These are phyloP conservation scores for Ambrosia trifida DNA, from an alignment of 129 eudicot genomes.

Conservation along the genomic window DNA sequence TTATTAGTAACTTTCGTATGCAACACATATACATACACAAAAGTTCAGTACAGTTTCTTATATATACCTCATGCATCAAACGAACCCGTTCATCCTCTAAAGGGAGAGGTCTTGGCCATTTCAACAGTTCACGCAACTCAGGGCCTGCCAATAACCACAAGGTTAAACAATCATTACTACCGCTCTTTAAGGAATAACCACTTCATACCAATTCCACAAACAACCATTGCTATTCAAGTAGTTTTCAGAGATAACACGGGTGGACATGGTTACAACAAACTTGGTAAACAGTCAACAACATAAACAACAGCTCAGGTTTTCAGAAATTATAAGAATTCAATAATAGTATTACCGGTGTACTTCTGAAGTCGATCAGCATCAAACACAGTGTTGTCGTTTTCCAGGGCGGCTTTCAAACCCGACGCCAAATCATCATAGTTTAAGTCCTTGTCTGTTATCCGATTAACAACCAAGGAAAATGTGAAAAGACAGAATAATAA, in stretches of 20 bases:
- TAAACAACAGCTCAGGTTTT: neutral
- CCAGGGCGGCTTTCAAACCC: slow-evolving; percentile 74
- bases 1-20: slow-evolving; percentile 14
- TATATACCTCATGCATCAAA: slow-evolving; percentile 71
- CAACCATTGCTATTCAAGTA: neutral
- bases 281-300: neutral
- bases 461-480: slow-evolving; percentile 11
- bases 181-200: neutral
- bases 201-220: neutral
- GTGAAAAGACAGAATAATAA: neutral
- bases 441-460: slow-evolving; percentile 66
- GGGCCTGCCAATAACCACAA: slow-evolving; percentile 59
- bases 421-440: slow-evolving; percentile 86
- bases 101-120: slow-evolving; percentile 95
- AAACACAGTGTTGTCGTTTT: slow-evolving; percentile 71
- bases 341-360: slow-evolving; percentile 69
- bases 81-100: slow-evolving; percentile 93
- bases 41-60: neutral
- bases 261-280: neutral
- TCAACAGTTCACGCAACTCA: slow-evolving; percentile 71
- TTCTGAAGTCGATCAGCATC: slow-evolving; percentile 90
- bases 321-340: neutral
- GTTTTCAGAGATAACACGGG: neutral
- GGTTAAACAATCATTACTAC: neutral
- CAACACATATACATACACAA: neutral